Conservation (phyloP, 352 stramenopile genomes). For the Phytophthora megakarya region DNA sequence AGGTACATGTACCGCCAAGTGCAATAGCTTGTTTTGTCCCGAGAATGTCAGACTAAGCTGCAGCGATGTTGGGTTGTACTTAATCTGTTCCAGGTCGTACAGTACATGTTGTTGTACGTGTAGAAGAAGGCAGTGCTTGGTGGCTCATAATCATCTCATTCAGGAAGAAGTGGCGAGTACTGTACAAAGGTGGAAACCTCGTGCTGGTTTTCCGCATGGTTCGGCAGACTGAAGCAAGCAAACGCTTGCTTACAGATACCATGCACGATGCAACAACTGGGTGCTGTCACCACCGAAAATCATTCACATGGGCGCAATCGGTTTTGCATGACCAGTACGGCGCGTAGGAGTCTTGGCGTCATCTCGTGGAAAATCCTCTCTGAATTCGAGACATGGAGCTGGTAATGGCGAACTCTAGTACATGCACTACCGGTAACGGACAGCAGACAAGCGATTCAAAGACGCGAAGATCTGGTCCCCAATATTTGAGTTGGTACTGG, state of each 20-base stretch:
- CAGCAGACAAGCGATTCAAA: background rate
- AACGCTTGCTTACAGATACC: conserved; percentile 6
- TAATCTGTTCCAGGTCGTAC: no score
- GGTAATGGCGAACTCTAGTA: no score
- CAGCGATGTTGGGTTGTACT: background rate
- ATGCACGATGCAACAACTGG: conserved; percentile 16
- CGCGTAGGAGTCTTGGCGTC: background rate
- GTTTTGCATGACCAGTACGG: background rate
- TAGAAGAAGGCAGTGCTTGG: background rate
- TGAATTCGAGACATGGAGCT: no score
- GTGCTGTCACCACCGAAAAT: conserved; percentile 10
- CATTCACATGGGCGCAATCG: conserved; percentile 1
- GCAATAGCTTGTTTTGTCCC: background rate
- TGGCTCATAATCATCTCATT: conserved; percentile 11
- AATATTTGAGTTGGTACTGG: conserved; percentile 5
- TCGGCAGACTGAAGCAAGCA: conserved; percentile 1
- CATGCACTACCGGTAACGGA: no score
- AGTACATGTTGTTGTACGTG: no score
- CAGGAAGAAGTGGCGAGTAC: background rate
- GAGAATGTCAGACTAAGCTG: background rate
- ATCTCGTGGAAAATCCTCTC: conserved; percentile 11
- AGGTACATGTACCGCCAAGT: no score
- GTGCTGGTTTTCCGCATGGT: background rate
- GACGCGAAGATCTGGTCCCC: background rate
- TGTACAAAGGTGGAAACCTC: background rate